phyloP scores from a whole-genome alignment of 306 rosid species.

The Quercus agrifolia region DNA sequence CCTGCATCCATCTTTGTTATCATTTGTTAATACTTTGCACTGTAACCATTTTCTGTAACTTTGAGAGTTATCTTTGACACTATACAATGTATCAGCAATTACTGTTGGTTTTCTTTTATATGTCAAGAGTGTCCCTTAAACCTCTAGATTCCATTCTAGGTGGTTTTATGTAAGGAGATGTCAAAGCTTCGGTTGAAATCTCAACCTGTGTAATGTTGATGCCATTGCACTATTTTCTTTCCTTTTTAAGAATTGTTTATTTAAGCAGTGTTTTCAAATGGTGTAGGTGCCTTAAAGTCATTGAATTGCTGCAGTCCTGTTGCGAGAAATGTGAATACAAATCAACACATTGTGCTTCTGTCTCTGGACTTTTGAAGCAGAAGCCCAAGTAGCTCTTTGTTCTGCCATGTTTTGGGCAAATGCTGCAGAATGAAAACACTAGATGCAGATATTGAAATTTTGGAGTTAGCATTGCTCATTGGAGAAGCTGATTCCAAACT shows the following conservation, averaged over 20 bases:
- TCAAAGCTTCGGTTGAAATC: neutral
- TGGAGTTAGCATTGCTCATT: neutral
- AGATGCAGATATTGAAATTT: neutral
- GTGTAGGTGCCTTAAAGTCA: slow-evolving; percentile 63
- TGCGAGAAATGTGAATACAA: slow-evolving; percentile 69
- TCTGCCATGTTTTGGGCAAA: neutral
- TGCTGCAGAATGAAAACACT: neutral
- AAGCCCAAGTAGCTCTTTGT: slow-evolving; percentile 35
- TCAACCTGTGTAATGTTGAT: slow-evolving; percentile 1
- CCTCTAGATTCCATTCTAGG: neutral
- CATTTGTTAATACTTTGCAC: too few relatives aligned
- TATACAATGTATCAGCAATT: neutral
- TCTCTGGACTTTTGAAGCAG: slow-evolving; percentile 76
- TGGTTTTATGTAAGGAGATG: neutral
- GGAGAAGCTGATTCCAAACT: neutral
- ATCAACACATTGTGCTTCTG: slow-evolving; percentile 90
- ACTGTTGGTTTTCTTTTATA: neutral
- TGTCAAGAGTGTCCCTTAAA: neutral
- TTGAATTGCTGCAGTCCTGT: slow-evolving; percentile 66
- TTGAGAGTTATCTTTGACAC: too few relatives aligned
- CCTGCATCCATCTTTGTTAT: too few relatives aligned
- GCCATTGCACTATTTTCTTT: neutral
- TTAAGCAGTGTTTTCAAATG: slow-evolving; percentile 1
- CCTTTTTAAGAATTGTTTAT: neutral
- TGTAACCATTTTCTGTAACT: too few relatives aligned